Evolutionary conservation across 1,139 yeast genomes (phyloP), one percentile per base, ranked within the genome.

Genomic region (Debaryomycetaceae sp.): DNA sequence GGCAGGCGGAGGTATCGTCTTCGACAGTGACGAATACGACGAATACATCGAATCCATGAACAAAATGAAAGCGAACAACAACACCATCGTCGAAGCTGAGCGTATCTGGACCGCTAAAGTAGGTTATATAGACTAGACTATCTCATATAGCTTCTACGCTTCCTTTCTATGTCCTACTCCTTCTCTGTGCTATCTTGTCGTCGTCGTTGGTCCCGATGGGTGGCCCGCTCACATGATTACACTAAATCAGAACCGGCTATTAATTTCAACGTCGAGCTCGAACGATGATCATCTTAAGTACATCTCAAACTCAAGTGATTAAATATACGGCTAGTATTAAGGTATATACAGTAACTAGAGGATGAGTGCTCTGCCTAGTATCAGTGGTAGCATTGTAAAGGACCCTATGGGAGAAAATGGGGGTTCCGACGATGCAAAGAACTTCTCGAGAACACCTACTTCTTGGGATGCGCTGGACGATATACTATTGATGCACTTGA

Each of bases 1-100:
- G 72, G 98, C 99, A 2, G 99, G 99, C 53, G 99, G 99, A 44
- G 99, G 99, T 48, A 93, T 93, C 63, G 99, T 93, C 31, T 85
- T 76, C 61, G 99, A 93, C 64, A 87, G 96, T 53, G 97, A 93
- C 62, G 96, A 95, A 47, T 84, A 85, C 58, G 99, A 93, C 50
- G 99, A 93, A 71, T 93, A 91, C 64, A 72, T 90, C 45, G 99
- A 93, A 72, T 93, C 99, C 1, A 85, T 93, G 85, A 93, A 93
- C 76, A 93, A 93, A 70, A 90, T 95, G 96, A 83, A 79, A 70
- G 95, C 98, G 48, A 93, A 93, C 68, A 85, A 86, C 64, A 81
- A 83, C 52, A 89, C 97, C 14, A 85, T 93, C 58, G 83, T 85
- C 27, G 90, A 88, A 63, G 98, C 98, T 3, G 98, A 93, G 68